Conservation (phyloP, 805 yeast species). For the Ogataea salicorniae region DNA sequence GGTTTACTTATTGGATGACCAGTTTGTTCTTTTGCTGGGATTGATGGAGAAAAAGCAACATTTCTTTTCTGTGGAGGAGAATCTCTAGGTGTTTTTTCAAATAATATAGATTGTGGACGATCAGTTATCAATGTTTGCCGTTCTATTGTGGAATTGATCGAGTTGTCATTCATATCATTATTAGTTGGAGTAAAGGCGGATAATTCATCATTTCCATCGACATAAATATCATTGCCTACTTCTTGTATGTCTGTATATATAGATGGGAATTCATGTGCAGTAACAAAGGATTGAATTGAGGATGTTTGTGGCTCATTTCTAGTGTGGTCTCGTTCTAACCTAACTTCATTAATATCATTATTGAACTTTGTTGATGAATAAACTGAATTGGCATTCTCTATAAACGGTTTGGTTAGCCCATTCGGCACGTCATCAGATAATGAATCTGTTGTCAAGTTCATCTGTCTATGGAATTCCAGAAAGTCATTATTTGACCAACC, state of each 20-base stretch:
- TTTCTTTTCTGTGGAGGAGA: conserved; percentile 2
- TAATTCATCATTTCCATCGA: too few relatives aligned
- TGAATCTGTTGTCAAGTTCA: background rate
- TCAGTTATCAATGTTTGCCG: too few relatives aligned
- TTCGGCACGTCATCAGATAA: background rate
- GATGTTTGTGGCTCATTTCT: background rate
- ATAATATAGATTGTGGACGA: background rate
- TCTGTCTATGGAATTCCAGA: conserved; percentile 9
- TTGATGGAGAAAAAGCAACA: conserved; percentile 14
- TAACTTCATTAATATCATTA: conserved; percentile 11
- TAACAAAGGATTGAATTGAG: conserved; percentile 20
- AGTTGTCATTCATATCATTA: too few relatives aligned
- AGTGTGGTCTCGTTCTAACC: conserved; percentile 3
- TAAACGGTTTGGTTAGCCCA: background rate
- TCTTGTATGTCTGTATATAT: background rate
- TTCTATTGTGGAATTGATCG: too few relatives aligned
- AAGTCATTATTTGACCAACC: conserved; percentile 20
- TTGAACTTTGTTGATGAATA: conserved; percentile 8
- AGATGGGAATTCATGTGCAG: conserved; percentile 17
- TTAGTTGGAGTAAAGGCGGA: too few relatives aligned
- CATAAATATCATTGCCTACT: too few relatives aligned
- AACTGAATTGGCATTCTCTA: background rate
- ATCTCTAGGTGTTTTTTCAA: background rate
- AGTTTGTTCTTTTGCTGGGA: background rate
- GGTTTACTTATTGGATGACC: background rate